Evolutionary conservation across 306 rosid genomes (phyloP).

Genomic region (Canavalia gladiata): DNA sequence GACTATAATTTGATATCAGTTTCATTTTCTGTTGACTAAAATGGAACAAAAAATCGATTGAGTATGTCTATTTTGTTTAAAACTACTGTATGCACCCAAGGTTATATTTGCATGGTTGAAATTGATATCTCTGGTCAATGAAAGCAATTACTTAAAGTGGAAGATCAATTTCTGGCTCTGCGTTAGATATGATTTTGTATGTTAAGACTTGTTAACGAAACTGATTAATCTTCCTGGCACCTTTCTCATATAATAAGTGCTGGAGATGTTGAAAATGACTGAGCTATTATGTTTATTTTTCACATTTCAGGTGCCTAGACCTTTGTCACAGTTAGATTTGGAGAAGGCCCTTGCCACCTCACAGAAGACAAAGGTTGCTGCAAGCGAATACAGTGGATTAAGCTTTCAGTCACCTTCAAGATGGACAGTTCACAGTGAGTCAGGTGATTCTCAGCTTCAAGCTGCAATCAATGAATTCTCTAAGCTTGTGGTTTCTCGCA

Average conservation of each 20-base stretch:
- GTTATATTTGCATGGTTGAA: slow-evolving; percentile 27
- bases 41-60: slow-evolving; percentile 27
- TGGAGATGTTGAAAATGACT: slow-evolving; percentile 44
- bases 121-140: slow-evolving; percentile 13
- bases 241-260: slow-evolving; percentile 7
- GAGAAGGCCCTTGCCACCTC: slow-evolving; percentile 76
- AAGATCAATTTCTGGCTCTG: slow-evolving; percentile 23
- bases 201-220: slow-evolving; percentile 24
- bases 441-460: slow-evolving; percentile 73
- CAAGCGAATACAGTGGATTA: slow-evolving; percentile 76
- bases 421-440: slow-evolving; percentile 61
- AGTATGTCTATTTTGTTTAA: slow-evolving; percentile 12
- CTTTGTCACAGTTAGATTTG: slow-evolving; percentile 72
- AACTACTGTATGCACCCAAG: slow-evolving; percentile 3
- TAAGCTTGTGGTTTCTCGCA: slow-evolving; percentile 77
- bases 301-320: slow-evolving; percentile 74
- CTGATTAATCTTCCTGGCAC: slow-evolving; percentile 26
- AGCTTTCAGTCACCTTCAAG: slow-evolving; percentile 55
- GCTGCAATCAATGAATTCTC: slow-evolving; percentile 85
- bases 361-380: slow-evolving; percentile 83
- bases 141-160: slow-evolving; percentile 14
- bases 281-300: slow-evolving; percentile 14
- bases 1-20: slow-evolving; percentile 19
- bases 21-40: slow-evolving; percentile 34
- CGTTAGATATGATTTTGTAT: slow-evolving; percentile 8